Conservation (phyloP, 164 flowering plant genomes). For the Brasenia schreberi region DNA sequence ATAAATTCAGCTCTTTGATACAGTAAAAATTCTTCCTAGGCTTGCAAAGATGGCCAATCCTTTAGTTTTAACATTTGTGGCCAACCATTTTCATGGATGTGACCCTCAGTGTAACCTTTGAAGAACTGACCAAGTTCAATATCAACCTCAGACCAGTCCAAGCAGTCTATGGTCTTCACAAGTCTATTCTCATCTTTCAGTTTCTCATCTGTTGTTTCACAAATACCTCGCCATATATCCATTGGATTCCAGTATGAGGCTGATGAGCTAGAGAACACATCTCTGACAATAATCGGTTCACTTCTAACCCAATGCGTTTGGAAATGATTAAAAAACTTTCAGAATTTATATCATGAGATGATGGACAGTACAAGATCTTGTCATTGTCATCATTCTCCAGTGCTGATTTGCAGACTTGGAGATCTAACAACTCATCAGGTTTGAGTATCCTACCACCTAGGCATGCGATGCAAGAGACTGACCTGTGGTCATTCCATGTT, state of each 20-base stretch:
- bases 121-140: constrained; percentile 70
- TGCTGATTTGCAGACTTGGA: constrained; percentile 35
- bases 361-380: constrained; percentile 58
- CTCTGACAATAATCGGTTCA: constrained; percentile 61
- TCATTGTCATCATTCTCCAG: constrained; percentile 24
- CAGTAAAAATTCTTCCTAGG: constrained; percentile 76
- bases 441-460: constrained; percentile 1
- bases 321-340: constrained; percentile 44
- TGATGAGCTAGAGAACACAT: constrained; percentile 42
- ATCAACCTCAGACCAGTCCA: constrained; percentile 65
- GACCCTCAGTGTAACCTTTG: constrained; percentile 74
- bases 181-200: constrained; percentile 36
- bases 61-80: constrained; percentile 75
- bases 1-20: constrained; percentile 85
- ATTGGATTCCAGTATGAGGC: constrained; percentile 71
- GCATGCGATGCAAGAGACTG: constrained; percentile 5
- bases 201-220: constrained; percentile 54
- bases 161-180: constrained; percentile 76
- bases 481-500: constrained; percentile 9
- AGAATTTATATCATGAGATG: constrained; percentile 43
- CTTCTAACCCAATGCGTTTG: constrained; percentile 75
- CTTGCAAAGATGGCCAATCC: constrained; percentile 84
- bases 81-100: constrained; percentile 45
- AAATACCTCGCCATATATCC: constrained; percentile 64
- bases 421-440: constrained; percentile 18